These are phyloP conservation scores for Podosphaera xanthii DNA, from an alignment of 2,329 filamentous ascomycete species.

Conservation along the genomic window DNA sequence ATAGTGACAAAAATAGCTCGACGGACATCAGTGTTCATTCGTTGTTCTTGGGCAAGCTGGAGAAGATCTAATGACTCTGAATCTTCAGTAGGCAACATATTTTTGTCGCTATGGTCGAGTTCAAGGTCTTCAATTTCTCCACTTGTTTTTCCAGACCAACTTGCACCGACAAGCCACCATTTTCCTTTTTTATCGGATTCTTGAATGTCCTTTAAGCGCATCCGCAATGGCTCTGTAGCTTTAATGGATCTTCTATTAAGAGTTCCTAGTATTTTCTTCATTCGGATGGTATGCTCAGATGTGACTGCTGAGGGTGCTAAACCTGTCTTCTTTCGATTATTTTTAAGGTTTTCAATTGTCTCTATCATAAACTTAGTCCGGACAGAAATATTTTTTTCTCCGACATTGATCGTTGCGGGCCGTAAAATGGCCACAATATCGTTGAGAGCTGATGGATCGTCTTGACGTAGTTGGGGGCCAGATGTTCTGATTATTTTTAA, in stretches of 20 bases:
- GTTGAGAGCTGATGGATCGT: conserved; percentile 72
- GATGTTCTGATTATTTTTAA: conserved; percentile 64
- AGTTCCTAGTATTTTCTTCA: conserved; percentile 70
- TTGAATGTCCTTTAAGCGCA: conserved; percentile 61
- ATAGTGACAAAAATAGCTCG: conserved; percentile 76
- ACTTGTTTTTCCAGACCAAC: conserved; percentile 35
- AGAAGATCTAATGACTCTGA: conserved; percentile 14
- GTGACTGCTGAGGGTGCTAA: conserved; percentile 46
- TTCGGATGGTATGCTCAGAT: conserved; percentile 62
- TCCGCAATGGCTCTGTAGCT: conserved; percentile 57
- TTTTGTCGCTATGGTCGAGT: neutral
- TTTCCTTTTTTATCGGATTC: conserved; percentile 73
- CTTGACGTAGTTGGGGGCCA: conserved; percentile 63
- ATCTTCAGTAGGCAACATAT: conserved; percentile 17
- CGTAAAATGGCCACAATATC: conserved; percentile 68
- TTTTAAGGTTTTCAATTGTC: conserved; percentile 82
- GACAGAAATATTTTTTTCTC: conserved; percentile 51
- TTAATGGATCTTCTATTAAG: conserved; percentile 48
- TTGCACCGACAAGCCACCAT: conserved; percentile 98
- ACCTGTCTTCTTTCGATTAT: conserved; percentile 67
- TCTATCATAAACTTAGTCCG: conserved; percentile 96
- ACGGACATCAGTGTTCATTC: conserved; percentile 18
- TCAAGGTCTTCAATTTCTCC: conserved; percentile 10
- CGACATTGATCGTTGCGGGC: conserved; percentile 41
- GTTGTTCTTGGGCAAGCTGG: conserved; percentile 17